These are phyloP conservation scores for Pseudocercospora macadamiae DNA, from an alignment of 2,329 filamentous ascomycete species.

Conservation along the genomic window DNA sequence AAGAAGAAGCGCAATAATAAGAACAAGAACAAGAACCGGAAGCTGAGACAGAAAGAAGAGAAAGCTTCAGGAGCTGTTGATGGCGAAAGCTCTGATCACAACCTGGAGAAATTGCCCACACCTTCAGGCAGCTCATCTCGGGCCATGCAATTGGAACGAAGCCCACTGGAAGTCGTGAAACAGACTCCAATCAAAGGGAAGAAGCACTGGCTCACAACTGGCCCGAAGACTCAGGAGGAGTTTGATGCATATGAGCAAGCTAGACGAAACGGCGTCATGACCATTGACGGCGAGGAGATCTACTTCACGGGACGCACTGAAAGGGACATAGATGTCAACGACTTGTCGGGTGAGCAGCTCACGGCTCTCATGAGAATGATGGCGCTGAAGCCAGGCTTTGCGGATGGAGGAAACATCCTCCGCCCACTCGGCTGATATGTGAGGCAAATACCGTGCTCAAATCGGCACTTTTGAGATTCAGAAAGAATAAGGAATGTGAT, in stretches of 20 bases:
- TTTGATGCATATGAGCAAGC: background rate
- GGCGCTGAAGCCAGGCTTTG: too few relatives aligned
- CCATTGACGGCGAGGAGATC: background rate
- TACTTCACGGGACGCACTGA: too few relatives aligned
- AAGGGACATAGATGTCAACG: too few relatives aligned
- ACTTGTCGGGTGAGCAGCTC: too few relatives aligned
- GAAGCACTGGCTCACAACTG: background rate
- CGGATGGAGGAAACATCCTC: too few relatives aligned
- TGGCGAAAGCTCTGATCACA: background rate
- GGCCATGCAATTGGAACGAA: background rate
- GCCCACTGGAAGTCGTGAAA: background rate
- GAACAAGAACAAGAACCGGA: slow-evolving; percentile 15
- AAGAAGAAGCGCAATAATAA: slow-evolving; percentile 10
- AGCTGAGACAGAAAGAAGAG: slow-evolving; percentile 9
- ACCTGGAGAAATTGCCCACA: background rate
- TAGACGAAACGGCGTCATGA: background rate
- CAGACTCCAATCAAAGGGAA: background rate
- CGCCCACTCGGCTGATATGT: too few relatives aligned
- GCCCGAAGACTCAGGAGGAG: background rate
- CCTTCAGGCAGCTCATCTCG: background rate
- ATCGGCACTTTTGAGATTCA: too few relatives aligned
- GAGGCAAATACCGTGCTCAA: too few relatives aligned
- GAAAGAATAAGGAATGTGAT: too few relatives aligned
- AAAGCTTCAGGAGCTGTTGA: background rate
- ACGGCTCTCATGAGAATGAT: too few relatives aligned